A percentile compares a stretch with the other conserved stretches of the same genome.
phyloP scores from a whole-genome alignment of 768 basidiomycete species.

The Mycena sanguinolenta region DNA sequence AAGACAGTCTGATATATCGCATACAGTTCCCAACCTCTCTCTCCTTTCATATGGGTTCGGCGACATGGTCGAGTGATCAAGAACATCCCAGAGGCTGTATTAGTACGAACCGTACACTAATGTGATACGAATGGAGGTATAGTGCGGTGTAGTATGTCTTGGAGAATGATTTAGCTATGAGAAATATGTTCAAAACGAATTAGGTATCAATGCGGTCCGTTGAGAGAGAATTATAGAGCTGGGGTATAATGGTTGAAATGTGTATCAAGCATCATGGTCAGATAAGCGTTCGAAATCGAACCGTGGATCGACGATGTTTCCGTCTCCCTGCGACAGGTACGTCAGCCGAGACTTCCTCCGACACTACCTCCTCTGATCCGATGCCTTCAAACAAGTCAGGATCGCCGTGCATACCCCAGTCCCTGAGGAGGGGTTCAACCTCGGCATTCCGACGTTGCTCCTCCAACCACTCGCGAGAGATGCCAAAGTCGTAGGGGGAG shows the following conservation, averaged over 20 bases:
- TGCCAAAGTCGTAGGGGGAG: background rate
- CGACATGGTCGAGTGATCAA: background rate
- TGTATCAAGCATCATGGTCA: background rate
- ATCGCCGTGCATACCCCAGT: background rate
- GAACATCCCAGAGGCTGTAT: no score
- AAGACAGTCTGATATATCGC: background rate
- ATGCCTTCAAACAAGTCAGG: background rate
- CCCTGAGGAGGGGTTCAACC: background rate
- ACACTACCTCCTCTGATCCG: no score
- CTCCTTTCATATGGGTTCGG: slow-evolving; percentile 8
- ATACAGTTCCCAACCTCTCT: slow-evolving; percentile 12
- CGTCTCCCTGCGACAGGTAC: no score
- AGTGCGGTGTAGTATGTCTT: no score
- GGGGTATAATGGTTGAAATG: no score
- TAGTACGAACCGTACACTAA: no score
- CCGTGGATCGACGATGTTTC: no score
- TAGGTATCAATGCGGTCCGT: no score
- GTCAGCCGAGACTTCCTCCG: no score
- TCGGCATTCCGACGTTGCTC: background rate
- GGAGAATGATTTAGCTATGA: background rate
- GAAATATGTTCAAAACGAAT: no score
- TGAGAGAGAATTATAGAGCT: background rate
- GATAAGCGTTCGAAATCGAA: no score
- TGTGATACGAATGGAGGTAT: no score
- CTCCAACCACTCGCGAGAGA: background rate